Evolutionary conservation across 2,329 filamentous ascomycete species (phyloP), one percentile per base, ranked within the genome.

Genomic region (Neurospora crassa): DNA sequence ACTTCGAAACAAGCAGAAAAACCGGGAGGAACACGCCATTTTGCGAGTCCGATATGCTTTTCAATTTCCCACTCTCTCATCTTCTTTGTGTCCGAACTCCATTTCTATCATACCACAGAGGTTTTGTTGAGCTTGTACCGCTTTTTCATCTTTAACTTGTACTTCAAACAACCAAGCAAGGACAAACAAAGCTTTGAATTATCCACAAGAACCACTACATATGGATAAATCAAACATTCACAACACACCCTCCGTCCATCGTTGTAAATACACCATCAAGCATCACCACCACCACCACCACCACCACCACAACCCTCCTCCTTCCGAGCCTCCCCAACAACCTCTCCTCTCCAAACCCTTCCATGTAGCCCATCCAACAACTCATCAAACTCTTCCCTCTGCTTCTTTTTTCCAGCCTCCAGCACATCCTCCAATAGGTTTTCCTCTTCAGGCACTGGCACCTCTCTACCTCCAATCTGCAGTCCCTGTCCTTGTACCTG

Each of bases 351-450:
- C 53, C 53, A 63, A 18, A 63, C 72, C 11, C 71, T 72, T 29
- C 83, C 79, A 71, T 83, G 78, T 53, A 85, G 79, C 73, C 84
- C 83, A 41, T 79, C 77, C n/a, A 85, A 70, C 37, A 84, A 74
- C 34, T 79, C 76, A 5, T 74, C 71, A 75, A 83, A 84, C 67
- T 78, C 72, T 63, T 78, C 77, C 71, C 76, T 79, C 69, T 81
- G 81, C 42, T 77, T 74, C 68, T 75, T 76, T 72, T 80, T 78
- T 41, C 75, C 78, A 18, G 79, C 79, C 1, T 73, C 63, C 41
- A 86, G 78, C 74, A 84, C 76, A 79, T 91, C 82, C 74, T 88
- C 77, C 73, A 89, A 75, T 77, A 92, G 76, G 70, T 87, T 76
- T 73, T 90, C 86, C 6, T 79, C 76, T 6, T 73, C 20, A 67